A percentile compares a stretch with the other conserved stretches of the same genome.
phyloP scores from a whole-genome alignment of 306 rosid genomes.

The Chamaecrista fasciculata region DNA sequence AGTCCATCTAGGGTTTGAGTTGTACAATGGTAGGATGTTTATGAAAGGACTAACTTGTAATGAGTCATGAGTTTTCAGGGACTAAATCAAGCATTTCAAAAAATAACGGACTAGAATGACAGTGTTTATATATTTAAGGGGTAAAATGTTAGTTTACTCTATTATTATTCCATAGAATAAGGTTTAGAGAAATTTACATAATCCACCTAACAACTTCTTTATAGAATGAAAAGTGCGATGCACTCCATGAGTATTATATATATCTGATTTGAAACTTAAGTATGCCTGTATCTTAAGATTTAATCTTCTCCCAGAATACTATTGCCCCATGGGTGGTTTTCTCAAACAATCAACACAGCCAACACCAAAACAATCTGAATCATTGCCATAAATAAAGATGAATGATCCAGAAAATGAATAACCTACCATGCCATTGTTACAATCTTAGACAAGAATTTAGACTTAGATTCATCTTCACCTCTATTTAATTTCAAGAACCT shows the following conservation, averaged over 20 bases:
- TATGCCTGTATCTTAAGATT: neutral
- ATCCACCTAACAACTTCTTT: neutral
- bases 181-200: no score
- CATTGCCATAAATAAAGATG: neutral
- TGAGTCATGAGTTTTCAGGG: no score
- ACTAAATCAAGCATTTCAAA: no score
- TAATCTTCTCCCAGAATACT: no score
- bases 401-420: neutral
- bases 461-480: neutral
- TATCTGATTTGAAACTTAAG: neutral
- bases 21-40: no score
- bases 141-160: no score
- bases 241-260: neutral
- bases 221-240: neutral
- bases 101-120: no score
- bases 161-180: slow-evolving; percentile 10
- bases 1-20: no score
- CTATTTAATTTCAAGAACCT: slow-evolving; percentile 8
- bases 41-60: no score
- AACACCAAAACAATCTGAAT: neutral
- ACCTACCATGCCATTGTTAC: neutral
- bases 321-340: no score
- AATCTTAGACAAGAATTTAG: neutral
- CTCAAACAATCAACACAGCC: neutral
- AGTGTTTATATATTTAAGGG: no score